phyloP scores from a whole-genome alignment of 1,284 basidiomycete species.

The Pseudozyma hubeiensis region DNA sequence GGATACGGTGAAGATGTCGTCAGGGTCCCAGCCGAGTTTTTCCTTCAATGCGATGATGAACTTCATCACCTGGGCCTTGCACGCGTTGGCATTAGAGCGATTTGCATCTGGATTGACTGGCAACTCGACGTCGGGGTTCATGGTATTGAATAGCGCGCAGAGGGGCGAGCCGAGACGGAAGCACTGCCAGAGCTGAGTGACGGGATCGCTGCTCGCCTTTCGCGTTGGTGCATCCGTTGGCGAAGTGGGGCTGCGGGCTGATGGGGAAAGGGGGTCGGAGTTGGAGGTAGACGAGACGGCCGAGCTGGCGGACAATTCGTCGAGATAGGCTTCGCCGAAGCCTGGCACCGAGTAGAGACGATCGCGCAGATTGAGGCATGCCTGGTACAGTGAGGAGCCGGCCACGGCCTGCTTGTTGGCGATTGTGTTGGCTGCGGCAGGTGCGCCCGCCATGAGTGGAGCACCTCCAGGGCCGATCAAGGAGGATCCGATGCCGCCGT shows the following conservation, averaged over 20 bases:
- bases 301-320: constrained; percentile 30
- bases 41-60: constrained; percentile 73
- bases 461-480: constrained; percentile 57
- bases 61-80: constrained; percentile 73
- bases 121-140: constrained; percentile 75
- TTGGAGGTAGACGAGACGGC: constrained; percentile 23
- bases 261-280: constrained; percentile 24
- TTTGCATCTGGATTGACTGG: constrained; percentile 72
- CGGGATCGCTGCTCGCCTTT: constrained; percentile 70
- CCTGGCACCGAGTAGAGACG: constrained; percentile 69
- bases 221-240: constrained; percentile 13
- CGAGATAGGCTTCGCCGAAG: constrained; percentile 63
- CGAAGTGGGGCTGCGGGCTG: constrained; percentile 28
- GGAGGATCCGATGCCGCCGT: constrained; percentile 58
- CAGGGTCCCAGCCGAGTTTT: constrained; percentile 70
- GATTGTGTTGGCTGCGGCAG: constrained; percentile 61
- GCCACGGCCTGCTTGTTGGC: constrained; percentile 61
- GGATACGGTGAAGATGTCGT: constrained; percentile 76
- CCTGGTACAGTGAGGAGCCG: constrained; percentile 69
- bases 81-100: constrained; percentile 79
- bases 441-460: constrained; percentile 53
- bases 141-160: constrained; percentile 93
- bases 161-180: constrained; percentile 92
- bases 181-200: constrained; percentile 92
- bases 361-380: constrained; percentile 68